Evolutionary conservation across 2,329 filamentous ascomycete genomes (phyloP), one percentile per base, ranked within the genome.

Genomic region (Ceratocystis papillata): DNA sequence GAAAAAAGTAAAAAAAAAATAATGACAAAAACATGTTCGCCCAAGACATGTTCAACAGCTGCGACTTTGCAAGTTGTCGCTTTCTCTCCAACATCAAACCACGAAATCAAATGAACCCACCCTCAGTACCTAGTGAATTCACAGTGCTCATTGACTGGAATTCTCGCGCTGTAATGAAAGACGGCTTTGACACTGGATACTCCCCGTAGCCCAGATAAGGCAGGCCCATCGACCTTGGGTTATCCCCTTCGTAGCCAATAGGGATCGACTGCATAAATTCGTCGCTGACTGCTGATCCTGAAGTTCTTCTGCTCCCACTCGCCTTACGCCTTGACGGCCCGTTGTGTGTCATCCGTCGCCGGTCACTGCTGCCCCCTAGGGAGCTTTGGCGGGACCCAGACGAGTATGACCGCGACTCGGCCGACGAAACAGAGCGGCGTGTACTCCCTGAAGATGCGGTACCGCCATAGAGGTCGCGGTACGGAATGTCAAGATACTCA

Each of bases 61-160:
- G 37, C 37, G 12, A 41, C 37, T 41, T 41, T 41, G 37, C 37
- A 41, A 41, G 8, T 15, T 4, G 46, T 20, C 46, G 46, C 22
- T 25, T 25, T 22, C 48, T 25, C 48, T n/a, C 28, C 7, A 37
- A 30, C 33, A 41, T 4, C 37, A 41, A 41, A 41, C 15, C 22
- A n/a, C 48, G 20, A 6, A 3, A 28, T 53, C 33, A 67, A 44
- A 67, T 64, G 28, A 63, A 67, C 28, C 63, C 66, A 6, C 63
- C 48, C 41, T 65, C 63, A 22, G 66, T 65, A 22, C 53, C 63
- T 28, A 65, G 57, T 10, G 66, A 67, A 28, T 60, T 33, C 12
- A 67, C 63, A 20, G 63, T 67, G 59, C 66, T 67, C 66, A 67
- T 67, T 17, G 63, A 53, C 62, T 67, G 63, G 44, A 67, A 65